Base-by-base conservation (phyloP, 441 rosid species). In the Gossypium trilobum region DNA sequence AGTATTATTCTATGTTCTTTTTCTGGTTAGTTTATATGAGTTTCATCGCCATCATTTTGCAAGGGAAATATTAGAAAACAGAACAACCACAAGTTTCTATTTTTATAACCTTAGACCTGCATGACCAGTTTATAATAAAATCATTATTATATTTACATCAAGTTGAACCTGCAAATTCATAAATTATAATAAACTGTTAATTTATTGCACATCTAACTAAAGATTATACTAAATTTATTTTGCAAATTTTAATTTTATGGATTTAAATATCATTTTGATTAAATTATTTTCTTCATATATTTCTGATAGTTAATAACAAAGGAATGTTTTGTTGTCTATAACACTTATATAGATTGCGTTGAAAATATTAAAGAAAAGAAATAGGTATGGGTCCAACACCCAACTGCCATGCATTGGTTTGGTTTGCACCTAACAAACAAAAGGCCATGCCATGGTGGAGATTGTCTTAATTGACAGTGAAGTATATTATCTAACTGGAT, bases 1-100 rank as follows among this genome's bases (percentile, higher is more conserved):
- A 62, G 48, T 65, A 74, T 27, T 66, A 55, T 58, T 54, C 58
- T 48, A 57, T 64, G 75, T 33, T n/a, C 50, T 16, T 67, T 27
- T 79, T 75, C 62, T 71, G 48, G 72, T 58, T 23, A 25, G 33
- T 19, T 20, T 55, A 20, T 11, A 11, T n/a, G 36, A 11, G n/a
- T 13, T 58, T 58, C 6, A 13, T 25, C 9, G 25, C 61, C 36
- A 25, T 57, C 33, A 57, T 57, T 36, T 23, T 57, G 62, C 62
- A 58, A 25, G 62, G 36, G 62, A 14, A 48, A 59, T 59, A n/a
- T 25, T 27, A 59, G 17, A 27, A 17, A 52, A 19, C 23, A 19
- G 20, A 58, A 25, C 36, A 27, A 59, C 10, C 19, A 27, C 14
- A 59, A 27, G 11, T 59, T 59, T 27, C 39, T 59, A 13, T n/a